phyloP scores from a whole-genome alignment of 805 yeast species.

The Saturnispora sekii region DNA sequence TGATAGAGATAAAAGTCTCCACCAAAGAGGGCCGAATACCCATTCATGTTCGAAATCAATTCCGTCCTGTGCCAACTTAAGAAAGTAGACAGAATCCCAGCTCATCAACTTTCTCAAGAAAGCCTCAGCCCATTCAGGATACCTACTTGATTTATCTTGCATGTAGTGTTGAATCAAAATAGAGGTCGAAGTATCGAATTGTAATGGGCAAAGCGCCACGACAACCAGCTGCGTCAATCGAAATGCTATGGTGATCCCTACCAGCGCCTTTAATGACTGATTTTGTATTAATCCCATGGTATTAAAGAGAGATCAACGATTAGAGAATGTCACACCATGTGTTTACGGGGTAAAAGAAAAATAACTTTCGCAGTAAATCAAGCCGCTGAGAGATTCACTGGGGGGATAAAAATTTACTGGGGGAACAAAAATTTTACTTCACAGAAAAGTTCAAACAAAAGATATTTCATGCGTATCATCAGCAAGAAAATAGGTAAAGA shows the following conservation, averaged over 20 bases:
- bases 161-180: conserved; percentile 25
- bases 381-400: too few relatives aligned
- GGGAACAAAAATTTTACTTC: too few relatives aligned
- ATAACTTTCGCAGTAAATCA: too few relatives aligned
- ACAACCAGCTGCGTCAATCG: conserved; percentile 32
- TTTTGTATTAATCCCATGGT: not conserved
- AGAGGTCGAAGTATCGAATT: conserved; percentile 41
- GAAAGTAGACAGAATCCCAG: conserved; percentile 84
- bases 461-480: too few relatives aligned
- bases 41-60: conserved; percentile 76
- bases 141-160: not conserved
- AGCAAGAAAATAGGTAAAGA: too few relatives aligned
- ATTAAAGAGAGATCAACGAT: not conserved
- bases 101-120: conserved; percentile 46
- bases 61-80: conserved; percentile 42
- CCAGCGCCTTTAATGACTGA: not conserved
- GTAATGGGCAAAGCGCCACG: conserved; percentile 32
- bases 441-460: too few relatives aligned
- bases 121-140: conserved; percentile 7
- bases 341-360: too few relatives aligned
- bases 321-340: not conserved
- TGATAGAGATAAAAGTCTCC: conserved; percentile 28
- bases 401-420: too few relatives aligned
- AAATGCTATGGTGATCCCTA: conserved; percentile 10
- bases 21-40: conserved; percentile 81